Percentiles rank a stretch among this genome's conserved stretches.
phyloP scores from a whole-genome alignment of 2,329 filamentous ascomycete species.

The Nemania serpens region DNA sequence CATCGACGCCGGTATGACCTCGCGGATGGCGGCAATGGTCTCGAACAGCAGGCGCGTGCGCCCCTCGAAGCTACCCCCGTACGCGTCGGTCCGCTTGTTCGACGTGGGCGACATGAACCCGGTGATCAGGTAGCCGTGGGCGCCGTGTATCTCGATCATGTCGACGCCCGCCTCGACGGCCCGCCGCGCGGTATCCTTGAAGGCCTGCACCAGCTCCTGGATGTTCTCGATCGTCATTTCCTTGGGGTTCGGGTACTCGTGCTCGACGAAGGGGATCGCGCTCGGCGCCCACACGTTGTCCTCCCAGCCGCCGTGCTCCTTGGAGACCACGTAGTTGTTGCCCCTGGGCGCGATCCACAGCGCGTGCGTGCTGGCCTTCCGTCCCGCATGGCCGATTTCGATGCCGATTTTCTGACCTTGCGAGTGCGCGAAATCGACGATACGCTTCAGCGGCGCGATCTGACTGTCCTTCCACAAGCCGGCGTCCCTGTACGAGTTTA shows the following conservation, averaged over 20 bases:
- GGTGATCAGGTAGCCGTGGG: constrained; percentile 78
- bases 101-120: constrained; percentile 70
- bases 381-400: constrained; percentile 81
- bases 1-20: constrained; percentile 64
- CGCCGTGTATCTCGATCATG: constrained; percentile 74
- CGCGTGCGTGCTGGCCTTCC: constrained; percentile 65
- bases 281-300: constrained; percentile 54
- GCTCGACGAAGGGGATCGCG: constrained; percentile 61
- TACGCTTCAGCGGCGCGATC: constrained; percentile 69
- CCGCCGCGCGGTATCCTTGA: constrained; percentile 43
- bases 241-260: constrained; percentile 57
- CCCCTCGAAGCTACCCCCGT: constrained; percentile 74
- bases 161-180: constrained; percentile 61
- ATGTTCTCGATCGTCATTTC: constrained; percentile 58
- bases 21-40: constrained; percentile 65
- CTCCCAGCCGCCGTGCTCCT: constrained; percentile 46
- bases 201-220: constrained; percentile 42
- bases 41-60: constrained; percentile 71
- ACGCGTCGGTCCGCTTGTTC: constrained; percentile 71
- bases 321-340: constrained; percentile 42
- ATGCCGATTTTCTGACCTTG: constrained; percentile 79
- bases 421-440: constrained; percentile 79
- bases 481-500: constrained; percentile 52
- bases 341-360: constrained; percentile 67
- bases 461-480: constrained; percentile 88